phyloP scores from a whole-genome alignment of 495 filamentous ascomycete species.

The Penicillium daleae region DNA sequence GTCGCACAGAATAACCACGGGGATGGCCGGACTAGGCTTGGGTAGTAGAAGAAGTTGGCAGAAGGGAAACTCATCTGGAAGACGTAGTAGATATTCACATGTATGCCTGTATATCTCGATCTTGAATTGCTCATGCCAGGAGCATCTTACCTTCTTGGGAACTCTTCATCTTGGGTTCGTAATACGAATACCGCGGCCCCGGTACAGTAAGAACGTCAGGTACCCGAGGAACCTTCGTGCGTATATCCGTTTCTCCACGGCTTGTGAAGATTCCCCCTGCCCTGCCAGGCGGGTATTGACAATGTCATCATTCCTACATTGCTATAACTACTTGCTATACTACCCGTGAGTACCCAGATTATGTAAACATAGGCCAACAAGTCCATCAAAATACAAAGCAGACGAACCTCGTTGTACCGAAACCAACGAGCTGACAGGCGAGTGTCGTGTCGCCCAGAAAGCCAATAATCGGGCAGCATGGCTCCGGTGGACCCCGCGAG shows the following conservation, averaged over 20 bases:
- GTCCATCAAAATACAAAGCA: background rate
- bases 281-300: no score
- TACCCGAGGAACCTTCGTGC: constrained; percentile 24
- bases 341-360: no score
- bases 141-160: background rate
- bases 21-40: background rate
- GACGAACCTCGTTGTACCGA: constrained; percentile 16
- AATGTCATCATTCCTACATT: background rate
- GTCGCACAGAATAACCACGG: constrained; percentile 23
- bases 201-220: constrained; percentile 12
- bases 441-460: constrained; percentile 10
- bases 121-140: background rate
- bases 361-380: background rate
- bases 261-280: constrained; percentile 12
- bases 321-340: no score
- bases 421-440: constrained; percentile 1
- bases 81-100: background rate
- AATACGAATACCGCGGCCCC: constrained; percentile 13
- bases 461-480: constrained; percentile 21
- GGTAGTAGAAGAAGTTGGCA: background rate
- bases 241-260: constrained; percentile 27
- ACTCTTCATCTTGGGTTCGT: background rate
- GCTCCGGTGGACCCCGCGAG: constrained; percentile 33
- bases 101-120: background rate
- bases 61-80: background rate